Evolutionary conservation across 345 rosid genomes (phyloP).

Genomic region (Eutrema heterophyllum): DNA sequence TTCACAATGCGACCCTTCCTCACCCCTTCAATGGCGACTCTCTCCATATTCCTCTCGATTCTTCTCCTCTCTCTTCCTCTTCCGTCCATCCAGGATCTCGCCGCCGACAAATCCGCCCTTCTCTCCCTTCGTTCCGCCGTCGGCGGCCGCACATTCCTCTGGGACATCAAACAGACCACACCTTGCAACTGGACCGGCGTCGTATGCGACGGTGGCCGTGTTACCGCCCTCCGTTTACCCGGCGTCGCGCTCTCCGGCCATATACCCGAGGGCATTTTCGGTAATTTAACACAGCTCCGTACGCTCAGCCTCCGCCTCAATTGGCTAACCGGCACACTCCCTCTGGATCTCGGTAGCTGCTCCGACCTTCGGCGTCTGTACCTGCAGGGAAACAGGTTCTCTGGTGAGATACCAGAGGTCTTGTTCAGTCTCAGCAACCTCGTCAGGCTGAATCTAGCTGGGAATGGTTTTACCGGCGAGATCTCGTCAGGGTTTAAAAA

Average conservation of each 20-base stretch:
- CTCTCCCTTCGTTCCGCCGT: conserved; percentile 72
- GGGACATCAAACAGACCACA: conserved; percentile 45
- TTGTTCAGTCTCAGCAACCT: conserved; percentile 51
- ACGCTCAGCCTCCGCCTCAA: conserved; percentile 88
- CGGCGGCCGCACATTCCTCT: conserved; percentile 75
- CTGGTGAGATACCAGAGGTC: conserved; percentile 69
- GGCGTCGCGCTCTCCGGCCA: conserved; percentile 71
- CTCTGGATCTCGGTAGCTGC: conserved; percentile 73
- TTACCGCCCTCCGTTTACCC: conserved; percentile 72
- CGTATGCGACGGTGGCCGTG: conserved; percentile 53
- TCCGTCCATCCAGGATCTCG: conserved; percentile 51
- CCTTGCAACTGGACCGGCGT: conserved; percentile 94
- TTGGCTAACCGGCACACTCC: conserved; percentile 53
- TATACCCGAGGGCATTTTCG: conserved; percentile 62
- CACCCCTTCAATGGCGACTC: conserved; percentile 1
- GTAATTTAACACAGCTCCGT: conserved; percentile 70
- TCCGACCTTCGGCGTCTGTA: conserved; percentile 58
- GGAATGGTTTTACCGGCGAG: conserved; percentile 61
- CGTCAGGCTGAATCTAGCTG: conserved; percentile 58
- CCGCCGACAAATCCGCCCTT: conserved; percentile 77
- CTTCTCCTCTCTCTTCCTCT: conserved; percentile 28
- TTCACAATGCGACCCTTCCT: conserved; percentile 18
- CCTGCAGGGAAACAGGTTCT: conserved; percentile 74
- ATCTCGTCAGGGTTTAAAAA: conserved; percentile 54
- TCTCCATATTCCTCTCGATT: background rate